Conservation (phyloP, 768 basidiomycete genomes). For the Boletus huronensis region DNA sequence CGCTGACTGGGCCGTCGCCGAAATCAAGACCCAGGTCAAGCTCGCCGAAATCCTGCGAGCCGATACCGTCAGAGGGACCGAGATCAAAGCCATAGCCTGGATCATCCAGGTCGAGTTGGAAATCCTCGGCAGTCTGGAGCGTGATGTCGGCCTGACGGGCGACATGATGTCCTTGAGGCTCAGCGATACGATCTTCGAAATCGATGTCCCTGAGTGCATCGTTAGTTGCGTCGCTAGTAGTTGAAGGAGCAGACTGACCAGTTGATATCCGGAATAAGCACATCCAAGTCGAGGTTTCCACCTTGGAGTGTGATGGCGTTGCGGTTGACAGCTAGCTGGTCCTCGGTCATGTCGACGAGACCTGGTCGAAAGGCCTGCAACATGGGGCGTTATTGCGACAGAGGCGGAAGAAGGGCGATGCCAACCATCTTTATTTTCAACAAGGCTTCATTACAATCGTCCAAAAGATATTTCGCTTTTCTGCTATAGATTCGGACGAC, state of each 20-base stretch:
- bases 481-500: conserved; percentile 97
- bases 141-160: conserved; percentile 88
- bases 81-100: conserved; percentile 68
- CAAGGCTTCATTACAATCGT: conserved; percentile 96
- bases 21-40: conserved; percentile 77
- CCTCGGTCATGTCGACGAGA: conserved; percentile 93
- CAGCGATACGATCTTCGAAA: conserved; percentile 61
- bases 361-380: conserved; percentile 89
- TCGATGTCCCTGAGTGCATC: conserved; percentile 63
- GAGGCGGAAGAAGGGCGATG: background rate
- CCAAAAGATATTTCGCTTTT: conserved; percentile 95
- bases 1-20: conserved; percentile 52
- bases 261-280: conserved; percentile 74
- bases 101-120: conserved; percentile 60
- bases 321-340: conserved; percentile 81
- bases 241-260: conserved; percentile 46
- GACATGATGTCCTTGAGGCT: conserved; percentile 72
- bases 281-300: conserved; percentile 74
- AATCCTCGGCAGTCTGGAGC: conserved; percentile 72
- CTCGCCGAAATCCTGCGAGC: conserved; percentile 75
- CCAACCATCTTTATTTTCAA: conserved; percentile 91
- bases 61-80: conserved; percentile 77
- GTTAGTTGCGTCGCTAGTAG: conserved; percentile 6
- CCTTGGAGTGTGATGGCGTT: conserved; percentile 86
- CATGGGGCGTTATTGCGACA: background rate